Conservation (phyloP, 176 grass and related monocot genomes). For the Aegilops speltoides region DNA sequence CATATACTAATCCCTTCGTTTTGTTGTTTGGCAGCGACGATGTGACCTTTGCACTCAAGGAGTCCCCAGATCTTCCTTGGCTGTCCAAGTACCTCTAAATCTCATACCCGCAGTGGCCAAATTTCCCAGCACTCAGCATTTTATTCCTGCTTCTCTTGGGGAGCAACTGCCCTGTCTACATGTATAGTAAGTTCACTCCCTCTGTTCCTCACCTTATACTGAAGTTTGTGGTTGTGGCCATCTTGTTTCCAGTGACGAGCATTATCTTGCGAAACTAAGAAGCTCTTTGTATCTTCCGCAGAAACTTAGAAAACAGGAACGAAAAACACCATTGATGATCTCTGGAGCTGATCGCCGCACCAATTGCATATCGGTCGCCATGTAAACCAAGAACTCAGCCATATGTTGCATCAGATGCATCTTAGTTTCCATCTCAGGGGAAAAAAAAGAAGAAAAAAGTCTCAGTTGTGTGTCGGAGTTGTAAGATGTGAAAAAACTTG, state of each 20-base stretch:
- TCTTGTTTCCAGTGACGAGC: background rate
- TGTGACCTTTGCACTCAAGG: conserved; percentile 90
- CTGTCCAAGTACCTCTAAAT: conserved; percentile 81
- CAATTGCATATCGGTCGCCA: background rate
- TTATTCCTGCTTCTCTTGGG: background rate
- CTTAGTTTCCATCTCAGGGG: background rate
- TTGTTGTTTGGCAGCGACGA: conserved; percentile 68
- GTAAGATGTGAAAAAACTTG: background rate
- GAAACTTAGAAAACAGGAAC: background rate
- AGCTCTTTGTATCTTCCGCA: background rate
- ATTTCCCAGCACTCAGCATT: background rate
- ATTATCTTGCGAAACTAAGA: background rate
- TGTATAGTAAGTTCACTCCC: conserved; percentile 20
- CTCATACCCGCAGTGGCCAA: background rate
- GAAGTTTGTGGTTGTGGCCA: background rate
- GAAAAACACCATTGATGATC: background rate
- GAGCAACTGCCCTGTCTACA: background rate
- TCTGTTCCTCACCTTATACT: background rate
- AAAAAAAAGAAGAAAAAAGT: background rate
- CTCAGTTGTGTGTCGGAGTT: background rate
- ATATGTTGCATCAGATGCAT: background rate
- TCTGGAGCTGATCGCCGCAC: background rate
- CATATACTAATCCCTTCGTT: background rate
- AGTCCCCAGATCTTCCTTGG: conserved; percentile 81
- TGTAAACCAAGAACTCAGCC: background rate